Percentiles rank a stretch among this genome's conserved stretches.
Conservation (phyloP, 371 early-diverging fungal genomes). For the Actinomortierella wolfii region DNA sequence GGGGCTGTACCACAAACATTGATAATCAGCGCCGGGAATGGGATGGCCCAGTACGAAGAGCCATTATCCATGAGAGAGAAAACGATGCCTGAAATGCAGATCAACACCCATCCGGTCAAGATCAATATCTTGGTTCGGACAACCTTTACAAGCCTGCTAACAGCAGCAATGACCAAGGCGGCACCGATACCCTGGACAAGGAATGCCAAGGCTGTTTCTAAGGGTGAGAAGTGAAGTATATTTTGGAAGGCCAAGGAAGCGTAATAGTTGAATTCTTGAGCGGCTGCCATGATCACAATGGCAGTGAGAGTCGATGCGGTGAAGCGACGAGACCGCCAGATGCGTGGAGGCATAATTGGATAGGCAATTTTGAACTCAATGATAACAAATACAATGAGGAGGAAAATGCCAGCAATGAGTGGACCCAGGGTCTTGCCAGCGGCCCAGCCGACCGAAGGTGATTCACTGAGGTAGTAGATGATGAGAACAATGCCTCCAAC, state of each 20-base stretch:
- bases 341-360: slow-evolving; percentile 30
- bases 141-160: not conserved
- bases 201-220: slow-evolving; percentile 16
- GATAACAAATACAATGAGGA: slow-evolving; percentile 9
- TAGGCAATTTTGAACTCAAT: slow-evolving; percentile 20
- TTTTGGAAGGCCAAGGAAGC: slow-evolving; percentile 18
- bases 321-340: slow-evolving; percentile 25
- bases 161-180: not conserved
- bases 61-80: slow-evolving; percentile 12
- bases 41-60: slow-evolving; percentile 15
- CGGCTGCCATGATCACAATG: slow-evolving; percentile 15
- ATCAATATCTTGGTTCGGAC: slow-evolving; percentile 16
- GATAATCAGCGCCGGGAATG: slow-evolving; percentile 18
- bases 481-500: slow-evolving; percentile 42
- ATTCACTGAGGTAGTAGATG: slow-evolving; percentile 46
- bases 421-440: slow-evolving; percentile 20
- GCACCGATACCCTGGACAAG: slow-evolving; percentile 18
- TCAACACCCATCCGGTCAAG: slow-evolving; percentile 11
- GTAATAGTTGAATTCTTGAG: slow-evolving; percentile 13
- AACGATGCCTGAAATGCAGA: slow-evolving; percentile 7
- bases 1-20: slow-evolving; percentile 11
- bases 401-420: slow-evolving; percentile 7
- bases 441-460: slow-evolving; percentile 30
- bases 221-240: slow-evolving; percentile 11
- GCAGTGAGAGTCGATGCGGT: slow-evolving; percentile 14